Evolutionary conservation across 805 yeast genomes (phyloP), one percentile per base, ranked within the genome.

Genomic region (fission yeast (Schizosaccharomyces pombe)): DNA sequence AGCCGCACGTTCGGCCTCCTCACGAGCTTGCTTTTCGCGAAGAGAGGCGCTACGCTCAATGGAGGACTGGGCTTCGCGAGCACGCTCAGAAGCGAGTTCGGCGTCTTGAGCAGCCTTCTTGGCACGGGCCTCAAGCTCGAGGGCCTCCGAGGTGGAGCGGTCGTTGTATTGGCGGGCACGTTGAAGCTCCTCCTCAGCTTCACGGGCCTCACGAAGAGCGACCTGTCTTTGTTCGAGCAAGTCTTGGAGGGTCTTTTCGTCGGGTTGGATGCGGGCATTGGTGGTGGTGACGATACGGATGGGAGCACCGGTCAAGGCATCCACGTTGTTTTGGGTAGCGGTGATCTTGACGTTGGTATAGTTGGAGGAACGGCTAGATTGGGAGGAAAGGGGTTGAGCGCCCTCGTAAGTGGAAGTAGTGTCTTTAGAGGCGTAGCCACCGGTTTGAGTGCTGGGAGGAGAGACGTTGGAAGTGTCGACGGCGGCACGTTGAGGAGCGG

Each of bases 241-340:
- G 14, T 43, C 49, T 19, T 43, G 49, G 14, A 43, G 30, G 11
- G 49, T 6, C 11, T 26, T 26, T 8, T 43, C 49, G n/a, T 43
- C 49, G 28, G 49, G 30, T 19, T 19, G 49, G 9, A 43, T 43
- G 26, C 49, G 49, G 12, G 49, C 49, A 43, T 43, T 43, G 29
- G 49, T 43, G n/a, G 49, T 43, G 11, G 49, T 43, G 11, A 43
- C 49, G 14, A 43, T 43, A 5, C 30, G 28, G 26, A 43, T 24
- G 31, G 49, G 49, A 4, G 49, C 29, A 22, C 49, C 49, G 26
- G 30, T 43, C 3, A 43, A 24, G n/a, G 49, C 49, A 26, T 43
- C 49, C 19, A 43, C 26, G 30, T 43, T 43, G 49, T 43, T 43
- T 43, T 43, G 49, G 5, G 49, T 43, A 3, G 49, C 49, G 12